Percentiles rank a stretch among this genome's conserved stretches.
These are phyloP conservation scores for Moricandia moricandioides DNA, from an alignment of 345 rosid species.

Conservation along the genomic window DNA sequence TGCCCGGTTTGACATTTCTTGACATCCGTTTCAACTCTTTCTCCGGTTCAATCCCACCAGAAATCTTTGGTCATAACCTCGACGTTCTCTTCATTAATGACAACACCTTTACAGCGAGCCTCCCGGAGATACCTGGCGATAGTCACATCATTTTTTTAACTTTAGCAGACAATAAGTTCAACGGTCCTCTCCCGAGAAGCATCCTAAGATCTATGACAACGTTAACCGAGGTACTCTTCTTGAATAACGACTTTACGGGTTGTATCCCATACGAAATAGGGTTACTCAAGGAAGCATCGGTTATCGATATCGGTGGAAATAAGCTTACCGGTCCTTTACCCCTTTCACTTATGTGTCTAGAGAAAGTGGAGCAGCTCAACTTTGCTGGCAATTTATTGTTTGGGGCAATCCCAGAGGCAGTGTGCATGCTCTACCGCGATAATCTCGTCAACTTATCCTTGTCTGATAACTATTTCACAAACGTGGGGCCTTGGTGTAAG, in stretches of 20 bases:
- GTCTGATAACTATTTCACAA: conserved; percentile 62
- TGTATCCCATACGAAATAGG: conserved; percentile 78
- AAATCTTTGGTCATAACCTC: conserved; percentile 56
- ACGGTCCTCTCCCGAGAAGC: conserved; percentile 61
- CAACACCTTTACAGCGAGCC: conserved; percentile 48
- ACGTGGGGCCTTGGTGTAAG: conserved; percentile 63
- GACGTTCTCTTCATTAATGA: conserved; percentile 72
- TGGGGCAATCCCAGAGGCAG: conserved; percentile 67
- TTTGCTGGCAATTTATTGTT: conserved; percentile 60
- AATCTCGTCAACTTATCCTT: conserved; percentile 58
- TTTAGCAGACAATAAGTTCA: conserved; percentile 76
- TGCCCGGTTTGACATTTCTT: conserved; percentile 55
- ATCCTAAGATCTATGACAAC: conserved; percentile 54
- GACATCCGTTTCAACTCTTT: conserved; percentile 76
- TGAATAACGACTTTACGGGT: conserved; percentile 67
- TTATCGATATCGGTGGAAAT: conserved; percentile 63
- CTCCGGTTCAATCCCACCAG: conserved; percentile 67
- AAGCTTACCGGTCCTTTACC: conserved; percentile 67
- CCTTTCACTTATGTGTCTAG: conserved; percentile 51
- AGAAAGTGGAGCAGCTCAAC: conserved; percentile 67
- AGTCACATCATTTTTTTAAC: conserved; percentile 53
- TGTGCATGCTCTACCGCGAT: conserved; percentile 44
- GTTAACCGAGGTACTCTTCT: conserved; percentile 58
- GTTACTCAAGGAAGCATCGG: conserved; percentile 49
- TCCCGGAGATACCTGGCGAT: conserved; percentile 52